These are phyloP conservation scores for Herpotrichia juniperi DNA, from an alignment of 2,329 filamentous ascomycete species.

Conservation along the genomic window DNA sequence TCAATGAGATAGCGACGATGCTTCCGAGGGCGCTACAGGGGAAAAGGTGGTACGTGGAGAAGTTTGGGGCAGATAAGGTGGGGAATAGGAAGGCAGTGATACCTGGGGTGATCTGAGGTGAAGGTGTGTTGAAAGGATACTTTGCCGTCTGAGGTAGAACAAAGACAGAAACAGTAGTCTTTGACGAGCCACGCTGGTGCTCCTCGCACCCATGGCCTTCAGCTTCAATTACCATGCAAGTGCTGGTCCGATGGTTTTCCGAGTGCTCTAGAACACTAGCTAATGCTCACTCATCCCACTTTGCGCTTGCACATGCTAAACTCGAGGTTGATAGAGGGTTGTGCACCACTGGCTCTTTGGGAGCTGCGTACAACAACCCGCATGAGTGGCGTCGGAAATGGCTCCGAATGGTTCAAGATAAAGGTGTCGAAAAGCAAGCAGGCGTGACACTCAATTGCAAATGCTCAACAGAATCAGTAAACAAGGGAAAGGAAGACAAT, in stretches of 20 bases:
- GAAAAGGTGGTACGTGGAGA: conserved; percentile 83
- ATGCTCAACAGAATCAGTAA: neutral
- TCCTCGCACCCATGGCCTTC: no score
- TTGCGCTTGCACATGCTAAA: neutral
- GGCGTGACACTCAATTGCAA: neutral
- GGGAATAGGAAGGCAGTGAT: conserved; percentile 75
- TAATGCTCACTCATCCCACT: neutral
- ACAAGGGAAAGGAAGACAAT: neutral
- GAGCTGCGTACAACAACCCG: neutral
- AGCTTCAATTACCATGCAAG: no score
- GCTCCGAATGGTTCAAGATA: neutral
- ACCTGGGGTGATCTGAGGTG: conserved; percentile 59
- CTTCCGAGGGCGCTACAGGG: conserved; percentile 82
- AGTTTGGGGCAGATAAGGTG: conserved; percentile 85
- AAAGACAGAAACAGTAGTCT: no score
- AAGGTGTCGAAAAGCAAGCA: neutral
- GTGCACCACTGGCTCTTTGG: neutral
- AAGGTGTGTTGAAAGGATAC: neutral
- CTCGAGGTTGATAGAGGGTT: neutral
- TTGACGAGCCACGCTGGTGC: no score
- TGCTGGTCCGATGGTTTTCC: no score
- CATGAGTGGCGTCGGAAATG: neutral
- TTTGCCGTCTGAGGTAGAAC: no score
- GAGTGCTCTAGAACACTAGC: no score
- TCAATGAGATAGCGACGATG: conserved; percentile 93